A percentile compares a stretch with the other conserved stretches of the same genome.
phyloP scores from a whole-genome alignment of 148 eudicot genomes.

The Fallopia convolvulus region DNA sequence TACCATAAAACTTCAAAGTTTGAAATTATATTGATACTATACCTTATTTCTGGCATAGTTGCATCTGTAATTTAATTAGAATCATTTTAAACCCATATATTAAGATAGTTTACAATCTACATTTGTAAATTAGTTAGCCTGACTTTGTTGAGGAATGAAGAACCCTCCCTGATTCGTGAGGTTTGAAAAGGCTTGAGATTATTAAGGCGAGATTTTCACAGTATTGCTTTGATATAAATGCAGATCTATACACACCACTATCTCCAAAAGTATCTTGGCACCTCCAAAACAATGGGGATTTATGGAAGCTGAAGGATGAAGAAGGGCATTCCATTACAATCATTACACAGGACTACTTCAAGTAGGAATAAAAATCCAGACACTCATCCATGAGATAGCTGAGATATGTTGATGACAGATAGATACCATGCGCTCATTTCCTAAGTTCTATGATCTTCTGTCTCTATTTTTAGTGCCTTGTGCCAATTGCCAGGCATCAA shows the following conservation, averaged over 20 bases:
- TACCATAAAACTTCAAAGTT: neutral
- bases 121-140: neutral
- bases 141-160: neutral
- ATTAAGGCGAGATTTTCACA: neutral
- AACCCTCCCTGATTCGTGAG: neutral
- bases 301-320: slow-evolving; percentile 14
- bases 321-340: slow-evolving; percentile 7
- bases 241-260: slow-evolving; percentile 11
- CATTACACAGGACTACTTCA: slow-evolving; percentile 10
- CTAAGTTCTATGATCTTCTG: neutral
- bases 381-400: neutral
- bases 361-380: neutral
- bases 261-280: slow-evolving; percentile 14
- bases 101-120: neutral
- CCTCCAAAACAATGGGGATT: slow-evolving; percentile 3
- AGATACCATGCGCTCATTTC: neutral
- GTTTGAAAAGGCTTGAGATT: neutral
- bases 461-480: slow-evolving; percentile 2
- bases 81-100: neutral
- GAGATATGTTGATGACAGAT: neutral
- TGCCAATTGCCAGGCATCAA: slow-evolving; percentile 4
- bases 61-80: neutral
- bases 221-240: neutral
- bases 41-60: neutral
- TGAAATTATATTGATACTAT: neutral